Percentiles rank a stretch among this genome's conserved stretches.
Conservation (phyloP, 768 basidiomycete species). For the Trametes cubensis region DNA sequence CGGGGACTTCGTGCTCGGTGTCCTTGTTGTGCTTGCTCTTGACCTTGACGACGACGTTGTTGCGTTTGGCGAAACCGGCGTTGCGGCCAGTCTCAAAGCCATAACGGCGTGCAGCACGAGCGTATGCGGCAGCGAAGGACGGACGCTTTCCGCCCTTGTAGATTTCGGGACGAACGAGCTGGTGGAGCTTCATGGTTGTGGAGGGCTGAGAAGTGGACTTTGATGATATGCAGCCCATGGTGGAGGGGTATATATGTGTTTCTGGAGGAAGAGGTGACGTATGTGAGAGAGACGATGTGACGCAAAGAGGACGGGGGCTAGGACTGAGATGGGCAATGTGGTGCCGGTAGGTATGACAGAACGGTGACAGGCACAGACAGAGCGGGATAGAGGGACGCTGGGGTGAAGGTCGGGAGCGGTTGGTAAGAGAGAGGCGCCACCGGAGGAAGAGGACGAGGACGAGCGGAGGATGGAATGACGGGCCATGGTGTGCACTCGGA, state of each 20-base stretch:
- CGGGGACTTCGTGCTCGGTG: slow-evolving; percentile 35
- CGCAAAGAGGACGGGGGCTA: background rate
- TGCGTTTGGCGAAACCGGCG: slow-evolving; percentile 33
- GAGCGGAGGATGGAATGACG: background rate
- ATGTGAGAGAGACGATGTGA: background rate
- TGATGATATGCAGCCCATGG: slow-evolving; percentile 22
- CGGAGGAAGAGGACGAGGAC: slow-evolving; percentile 1
- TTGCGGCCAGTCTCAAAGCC: slow-evolving; percentile 33
- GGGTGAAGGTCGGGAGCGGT: background rate
- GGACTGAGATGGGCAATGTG: background rate
- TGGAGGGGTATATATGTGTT: slow-evolving; percentile 9
- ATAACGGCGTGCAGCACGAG: slow-evolving; percentile 34
- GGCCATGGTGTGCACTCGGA: too few species aligned
- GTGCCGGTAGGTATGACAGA: too few species aligned
- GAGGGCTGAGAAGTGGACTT: slow-evolving; percentile 8
- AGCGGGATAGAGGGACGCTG: background rate
- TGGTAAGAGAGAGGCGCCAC: slow-evolving; percentile 8
- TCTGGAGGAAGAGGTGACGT: slow-evolving; percentile 1
- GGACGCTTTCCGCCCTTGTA: slow-evolving; percentile 30
- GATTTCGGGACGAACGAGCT: slow-evolving; percentile 28
- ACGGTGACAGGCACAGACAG: background rate
- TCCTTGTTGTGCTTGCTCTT: slow-evolving; percentile 28
- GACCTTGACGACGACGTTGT: slow-evolving; percentile 36
- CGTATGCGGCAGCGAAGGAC: slow-evolving; percentile 34
- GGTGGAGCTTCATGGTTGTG: slow-evolving; percentile 25